A percentile compares a stretch with the other conserved stretches of the same genome.
Evolutionary conservation across 2,329 filamentous ascomycete species (phyloP).

Genomic region (Ascochyta pisi): DNA sequence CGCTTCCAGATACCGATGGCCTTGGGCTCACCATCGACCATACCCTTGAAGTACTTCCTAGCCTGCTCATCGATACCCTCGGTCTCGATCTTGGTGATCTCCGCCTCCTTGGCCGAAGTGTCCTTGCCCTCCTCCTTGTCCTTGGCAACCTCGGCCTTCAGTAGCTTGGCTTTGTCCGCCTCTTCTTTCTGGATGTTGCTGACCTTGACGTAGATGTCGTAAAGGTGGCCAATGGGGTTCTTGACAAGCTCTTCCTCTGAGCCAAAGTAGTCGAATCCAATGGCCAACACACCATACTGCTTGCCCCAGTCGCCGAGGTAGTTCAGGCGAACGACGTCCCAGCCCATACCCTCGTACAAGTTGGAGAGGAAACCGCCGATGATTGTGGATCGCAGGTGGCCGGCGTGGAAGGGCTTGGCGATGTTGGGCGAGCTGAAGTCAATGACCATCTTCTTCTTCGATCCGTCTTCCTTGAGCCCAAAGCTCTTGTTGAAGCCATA

Average conservation of each 20-base stretch:
- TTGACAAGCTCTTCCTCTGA: conserved; percentile 72
- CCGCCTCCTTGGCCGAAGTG: conserved; percentile 50
- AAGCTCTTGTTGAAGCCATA: conserved; percentile 70
- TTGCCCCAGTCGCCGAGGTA: conserved; percentile 83
- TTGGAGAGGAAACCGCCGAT: conserved; percentile 77
- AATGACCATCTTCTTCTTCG: conserved; percentile 74
- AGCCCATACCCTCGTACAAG: conserved; percentile 71
- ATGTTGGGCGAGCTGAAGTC: conserved; percentile 89
- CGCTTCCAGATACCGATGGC: conserved; percentile 68
- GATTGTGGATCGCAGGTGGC: conserved; percentile 77
- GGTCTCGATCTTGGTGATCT: conserved; percentile 50
- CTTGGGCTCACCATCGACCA: conserved; percentile 67
- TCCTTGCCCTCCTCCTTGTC: conserved; percentile 53
- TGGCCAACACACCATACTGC: conserved; percentile 73
- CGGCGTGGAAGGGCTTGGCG: conserved; percentile 80
- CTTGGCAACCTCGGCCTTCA: conserved; percentile 53
- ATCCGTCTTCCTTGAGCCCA: conserved; percentile 65
- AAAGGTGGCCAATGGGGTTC: conserved; percentile 83
- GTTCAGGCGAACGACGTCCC: conserved; percentile 75
- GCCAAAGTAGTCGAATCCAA: conserved; percentile 78
- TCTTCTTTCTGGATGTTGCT: conserved; percentile 68
- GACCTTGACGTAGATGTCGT: conserved; percentile 82
- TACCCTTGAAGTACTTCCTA: conserved; percentile 72
- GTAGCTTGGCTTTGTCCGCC: conserved; percentile 68
- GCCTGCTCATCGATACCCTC: conserved; percentile 71